Conservation (phyloP, 768 basidiomycete genomes). For the Boletus rubroflammeus region DNA sequence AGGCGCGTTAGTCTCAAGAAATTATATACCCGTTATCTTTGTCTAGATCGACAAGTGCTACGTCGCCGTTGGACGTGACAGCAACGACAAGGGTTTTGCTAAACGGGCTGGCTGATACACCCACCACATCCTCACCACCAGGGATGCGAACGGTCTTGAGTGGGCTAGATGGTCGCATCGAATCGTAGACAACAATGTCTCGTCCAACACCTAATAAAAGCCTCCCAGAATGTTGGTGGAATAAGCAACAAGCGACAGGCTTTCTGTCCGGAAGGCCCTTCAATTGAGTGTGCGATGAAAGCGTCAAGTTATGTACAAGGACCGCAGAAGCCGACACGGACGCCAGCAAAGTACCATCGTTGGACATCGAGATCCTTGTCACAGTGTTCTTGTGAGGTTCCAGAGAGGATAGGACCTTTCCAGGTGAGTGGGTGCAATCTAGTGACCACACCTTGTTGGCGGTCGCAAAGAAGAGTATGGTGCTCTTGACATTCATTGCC, state of each 20-base stretch:
- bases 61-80: conserved; percentile 49
- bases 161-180: conserved; percentile 53
- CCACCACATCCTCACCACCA: conserved; percentile 51
- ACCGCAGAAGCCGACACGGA: conserved; percentile 50
- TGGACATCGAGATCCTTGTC: conserved; percentile 55
- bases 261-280: conserved; percentile 46
- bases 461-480: conserved; percentile 45
- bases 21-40: conserved; percentile 64
- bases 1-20: neutral
- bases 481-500: conserved; percentile 33
- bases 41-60: conserved; percentile 66
- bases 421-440: conserved; percentile 39
- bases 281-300: conserved; percentile 51
- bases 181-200: conserved; percentile 61
- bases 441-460: conserved; percentile 47
- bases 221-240: conserved; percentile 60
- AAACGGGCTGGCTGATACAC: conserved; percentile 66
- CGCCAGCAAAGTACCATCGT: conserved; percentile 54
- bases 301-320: conserved; percentile 58
- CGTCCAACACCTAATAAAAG: conserved; percentile 53
- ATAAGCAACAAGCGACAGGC: conserved; percentile 48
- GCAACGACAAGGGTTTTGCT: conserved; percentile 69
- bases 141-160: conserved; percentile 48
- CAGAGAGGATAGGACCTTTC: conserved; percentile 46
- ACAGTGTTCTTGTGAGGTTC: conserved; percentile 49